Conservation (phyloP, 1,284 basidiomycete species). For the Ceratobasidium sp. region DNA sequence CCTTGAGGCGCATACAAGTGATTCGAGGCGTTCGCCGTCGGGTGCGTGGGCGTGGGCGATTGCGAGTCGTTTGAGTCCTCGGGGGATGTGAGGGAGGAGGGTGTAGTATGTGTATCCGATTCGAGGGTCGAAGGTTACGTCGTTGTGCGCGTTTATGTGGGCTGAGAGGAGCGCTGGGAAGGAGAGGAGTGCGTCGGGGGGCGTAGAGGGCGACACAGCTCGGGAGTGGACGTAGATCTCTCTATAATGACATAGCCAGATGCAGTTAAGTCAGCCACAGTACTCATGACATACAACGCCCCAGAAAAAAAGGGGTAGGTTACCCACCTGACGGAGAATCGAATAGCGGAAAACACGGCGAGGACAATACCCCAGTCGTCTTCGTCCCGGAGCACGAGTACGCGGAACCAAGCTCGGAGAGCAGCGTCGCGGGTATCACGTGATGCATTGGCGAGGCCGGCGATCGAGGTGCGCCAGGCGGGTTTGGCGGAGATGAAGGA, state of each 20-base stretch:
- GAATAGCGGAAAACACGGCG: background rate
- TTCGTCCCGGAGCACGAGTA: constrained; percentile 27
- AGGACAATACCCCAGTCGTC: constrained; percentile 28
- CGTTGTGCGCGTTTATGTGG: constrained; percentile 42
- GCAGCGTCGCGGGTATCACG: constrained; percentile 27
- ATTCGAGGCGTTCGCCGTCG: constrained; percentile 22
- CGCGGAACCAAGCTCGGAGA: constrained; percentile 33
- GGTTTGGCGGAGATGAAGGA: constrained; percentile 39
- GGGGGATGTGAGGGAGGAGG: constrained; percentile 21
- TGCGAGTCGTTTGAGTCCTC: constrained; percentile 28
- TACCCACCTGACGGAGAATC: constrained; percentile 33
- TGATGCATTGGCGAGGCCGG: constrained; percentile 34
- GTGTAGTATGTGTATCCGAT: constrained; percentile 38
- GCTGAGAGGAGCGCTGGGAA: constrained; percentile 36
- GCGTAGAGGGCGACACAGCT: constrained; percentile 9
- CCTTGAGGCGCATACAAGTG: background rate
- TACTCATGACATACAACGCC: too few relatives aligned
- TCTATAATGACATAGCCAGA: background rate
- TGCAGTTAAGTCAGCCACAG: too few relatives aligned
- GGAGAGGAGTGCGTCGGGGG: constrained; percentile 11
- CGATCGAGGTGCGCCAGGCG: constrained; percentile 13
- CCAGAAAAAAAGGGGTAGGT: too few relatives aligned
- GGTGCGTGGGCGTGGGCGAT: constrained; percentile 38
- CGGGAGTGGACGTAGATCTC: constrained; percentile 31
- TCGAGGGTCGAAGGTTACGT: constrained; percentile 32